phyloP scores from a whole-genome alignment of 306 rosid genomes.

The Hippophae gyantsensis region DNA sequence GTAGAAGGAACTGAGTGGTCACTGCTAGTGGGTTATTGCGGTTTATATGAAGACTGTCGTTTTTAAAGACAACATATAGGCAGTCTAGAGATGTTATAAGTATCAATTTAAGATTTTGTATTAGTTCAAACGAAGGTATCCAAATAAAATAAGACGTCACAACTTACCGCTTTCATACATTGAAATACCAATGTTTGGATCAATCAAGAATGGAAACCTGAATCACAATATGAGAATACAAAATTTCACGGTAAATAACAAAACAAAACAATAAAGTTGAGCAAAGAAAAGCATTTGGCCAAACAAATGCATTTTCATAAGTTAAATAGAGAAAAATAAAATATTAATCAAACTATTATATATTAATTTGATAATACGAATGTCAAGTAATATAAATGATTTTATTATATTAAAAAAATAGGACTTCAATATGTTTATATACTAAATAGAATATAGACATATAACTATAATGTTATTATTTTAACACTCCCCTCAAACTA shows the following conservation, averaged over 20 bases:
- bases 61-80: neutral
- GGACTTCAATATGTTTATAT: too few relatives aligned
- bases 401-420: too few relatives aligned
- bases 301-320: neutral
- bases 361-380: too few relatives aligned
- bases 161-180: conserved; percentile 83
- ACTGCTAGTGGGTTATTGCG: too few relatives aligned
- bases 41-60: neutral
- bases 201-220: conserved; percentile 91
- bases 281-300: neutral
- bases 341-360: neutral
- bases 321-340: conserved; percentile 3
- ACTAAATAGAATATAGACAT: too few relatives aligned
- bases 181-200: conserved; percentile 50
- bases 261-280: neutral
- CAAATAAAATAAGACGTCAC: conserved; percentile 3
- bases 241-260: conserved; percentile 8
- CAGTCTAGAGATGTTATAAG: neutral
- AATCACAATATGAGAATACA: conserved; percentile 17
- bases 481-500: too few relatives aligned
- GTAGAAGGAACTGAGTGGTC: too few relatives aligned
- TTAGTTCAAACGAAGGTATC: neutral
- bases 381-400: too few relatives aligned
- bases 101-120: neutral
- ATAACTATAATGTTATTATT: too few relatives aligned